Percentiles rank a stretch among this genome's conserved stretches.
Evolutionary conservation across 1,284 basidiomycete species (phyloP).

Genomic region (Malassezia dermatis): DNA sequence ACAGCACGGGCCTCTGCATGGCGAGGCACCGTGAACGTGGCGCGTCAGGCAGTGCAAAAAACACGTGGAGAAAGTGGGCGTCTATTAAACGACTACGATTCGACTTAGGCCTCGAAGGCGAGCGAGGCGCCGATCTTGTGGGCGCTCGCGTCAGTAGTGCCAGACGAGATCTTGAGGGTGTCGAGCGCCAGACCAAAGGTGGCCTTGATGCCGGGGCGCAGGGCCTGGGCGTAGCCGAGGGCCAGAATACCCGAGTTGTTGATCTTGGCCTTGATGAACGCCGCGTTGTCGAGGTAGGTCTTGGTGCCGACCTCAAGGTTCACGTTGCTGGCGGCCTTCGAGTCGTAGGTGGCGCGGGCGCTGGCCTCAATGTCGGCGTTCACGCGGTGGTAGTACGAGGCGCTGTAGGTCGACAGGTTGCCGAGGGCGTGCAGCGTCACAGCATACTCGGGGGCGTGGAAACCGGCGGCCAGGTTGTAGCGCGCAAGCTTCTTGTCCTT

Average conservation of each 20-base stretch:
- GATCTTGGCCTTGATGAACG: constrained; percentile 97
- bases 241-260: constrained; percentile 61
- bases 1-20: neutral
- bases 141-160: constrained; percentile 48
- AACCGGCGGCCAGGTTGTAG: constrained; percentile 85
- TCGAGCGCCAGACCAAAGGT: constrained; percentile 60
- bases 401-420: constrained; percentile 86
- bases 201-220: constrained; percentile 76
- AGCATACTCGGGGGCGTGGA: constrained; percentile 91
- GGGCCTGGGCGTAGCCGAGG: constrained; percentile 44
- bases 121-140: constrained; percentile 56
- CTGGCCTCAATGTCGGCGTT: constrained; percentile 89
- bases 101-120: constrained; percentile 51
- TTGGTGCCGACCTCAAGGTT: constrained; percentile 92
- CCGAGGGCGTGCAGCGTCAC: constrained; percentile 87
- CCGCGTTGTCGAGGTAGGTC: constrained; percentile 71
- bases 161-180: constrained; percentile 40
- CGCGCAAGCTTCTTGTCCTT: constrained; percentile 81
- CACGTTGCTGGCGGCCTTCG: constrained; percentile 72
- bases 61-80: neutral
- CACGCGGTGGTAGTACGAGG: constrained; percentile 98
- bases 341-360: constrained; percentile 78
- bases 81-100: neutral
- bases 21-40: neutral
- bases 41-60: neutral